Percentiles rank a stretch among this genome's conserved stretches.
These are phyloP conservation scores for Theobroma grandiflorum DNA, from an alignment of 441 rosid species.

Conservation along the genomic window DNA sequence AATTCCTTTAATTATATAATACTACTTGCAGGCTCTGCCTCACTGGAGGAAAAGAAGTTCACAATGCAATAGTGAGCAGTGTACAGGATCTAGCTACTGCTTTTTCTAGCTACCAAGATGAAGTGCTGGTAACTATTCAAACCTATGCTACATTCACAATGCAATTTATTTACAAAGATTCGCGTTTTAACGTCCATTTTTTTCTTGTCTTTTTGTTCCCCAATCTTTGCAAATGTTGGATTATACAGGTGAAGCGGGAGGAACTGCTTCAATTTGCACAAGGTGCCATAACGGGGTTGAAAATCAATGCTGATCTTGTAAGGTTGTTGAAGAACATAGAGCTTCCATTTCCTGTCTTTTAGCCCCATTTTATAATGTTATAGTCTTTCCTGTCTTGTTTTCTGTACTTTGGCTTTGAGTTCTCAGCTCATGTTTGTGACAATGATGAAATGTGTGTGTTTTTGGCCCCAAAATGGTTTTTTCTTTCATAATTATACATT, in stretches of 20 bases:
- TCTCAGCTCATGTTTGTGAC: neutral
- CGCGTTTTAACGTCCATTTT: constrained; percentile 10
- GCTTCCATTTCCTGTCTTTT: constrained; percentile 5
- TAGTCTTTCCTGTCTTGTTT: constrained; percentile 3
- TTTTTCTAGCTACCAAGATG: constrained; percentile 85
- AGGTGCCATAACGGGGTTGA: constrained; percentile 91
- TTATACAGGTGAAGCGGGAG: constrained; percentile 91
- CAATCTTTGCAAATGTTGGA: constrained; percentile 25
- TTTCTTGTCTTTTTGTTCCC: constrained; percentile 7
- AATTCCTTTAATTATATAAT: constrained; percentile 20
- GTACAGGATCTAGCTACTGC: constrained; percentile 92
- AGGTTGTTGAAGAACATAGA: constrained; percentile 54
- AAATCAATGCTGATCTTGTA: constrained; percentile 75
- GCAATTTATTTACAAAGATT: constrained; percentile 26
- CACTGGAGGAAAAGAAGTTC: constrained; percentile 97
- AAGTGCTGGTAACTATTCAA: constrained; percentile 79
- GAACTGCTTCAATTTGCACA: constrained; percentile 98
- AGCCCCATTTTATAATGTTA: neutral
- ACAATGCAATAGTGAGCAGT: constrained; percentile 92
- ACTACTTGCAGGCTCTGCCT: constrained; percentile 73
- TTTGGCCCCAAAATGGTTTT: neutral
- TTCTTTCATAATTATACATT: neutral
- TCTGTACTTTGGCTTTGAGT: constrained; percentile 14
- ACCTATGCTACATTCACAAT: neutral
- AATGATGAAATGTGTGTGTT: constrained; percentile 1